Evolutionary conservation across 805 yeast species (phyloP), one percentile per base, ranked within the genome.

Genomic region (Sungouiella thailandica): DNA sequence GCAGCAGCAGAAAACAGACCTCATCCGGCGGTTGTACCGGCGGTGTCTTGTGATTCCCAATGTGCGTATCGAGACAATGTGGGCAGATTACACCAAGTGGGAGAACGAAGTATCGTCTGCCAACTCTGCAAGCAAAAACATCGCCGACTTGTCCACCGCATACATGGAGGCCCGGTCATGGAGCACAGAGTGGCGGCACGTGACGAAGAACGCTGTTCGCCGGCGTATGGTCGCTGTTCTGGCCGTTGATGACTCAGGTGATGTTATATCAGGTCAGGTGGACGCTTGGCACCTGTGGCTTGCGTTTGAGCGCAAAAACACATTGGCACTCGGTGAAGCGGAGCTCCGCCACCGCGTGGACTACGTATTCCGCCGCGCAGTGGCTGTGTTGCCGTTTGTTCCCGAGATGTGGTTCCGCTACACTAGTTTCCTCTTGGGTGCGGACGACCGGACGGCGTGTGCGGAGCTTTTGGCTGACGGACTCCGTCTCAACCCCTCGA

Each of bases 81-180:
- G 98, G 98, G 66, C 74, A 38, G 78, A 67, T 32, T 90, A 88
- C 57, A 80, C 85, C 15, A 67, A 71, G 39, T 93, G 93, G 78
- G 97, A 90, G 58, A 85, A 80, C 47, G 81, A 78, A 24, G 61
- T 78, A 13, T 83, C 83, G 50, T 34, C 45, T 22, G 67, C 82
- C 23, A 63, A 81, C 13, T 83, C 89, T 3, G 93, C 96, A 3
- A 77, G 95, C 49, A 86, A 85, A 56, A 78, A 82, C 52, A 80
- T 89, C 34, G 79, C 84, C 28, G 97, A 89, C 47, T 71, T 78
- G 40, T 83, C 94, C 9, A 78, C 84, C 3, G 82, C 78, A 10
- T 93, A 88, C 53, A 85, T 90, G 96, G 78, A 74, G 44, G 89
- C 96, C 2, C 71, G 96, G 41, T 73, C 93, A 0, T 69, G 83